Evolutionary conservation across 2,329 filamentous ascomycete species (phyloP), one percentile per base, ranked within the genome.

Genomic region (Scedosporium boydii): DNA sequence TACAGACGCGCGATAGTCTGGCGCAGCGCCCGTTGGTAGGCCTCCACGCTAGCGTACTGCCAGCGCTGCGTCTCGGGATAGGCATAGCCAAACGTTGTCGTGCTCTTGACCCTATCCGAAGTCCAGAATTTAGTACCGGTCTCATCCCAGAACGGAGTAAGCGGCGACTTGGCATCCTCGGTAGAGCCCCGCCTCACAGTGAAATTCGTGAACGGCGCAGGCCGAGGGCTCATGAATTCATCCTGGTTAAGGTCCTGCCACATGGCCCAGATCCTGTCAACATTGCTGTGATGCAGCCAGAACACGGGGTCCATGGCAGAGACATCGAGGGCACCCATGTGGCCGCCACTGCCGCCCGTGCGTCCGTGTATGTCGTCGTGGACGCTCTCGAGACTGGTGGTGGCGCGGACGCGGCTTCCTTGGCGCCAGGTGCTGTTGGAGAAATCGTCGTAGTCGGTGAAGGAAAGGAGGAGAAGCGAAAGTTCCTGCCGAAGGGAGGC

Each of bases 211-310:
- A 38, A 61, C n/a, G 59, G 59, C 16, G 59, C 59, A 5, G 59
- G 46, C 10, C 59, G 59, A 46, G 59, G 21, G 3, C 26, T 10
- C 59, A 61, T 53, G 46, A 61, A 61, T 18, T 82, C 82, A 23
- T 85, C 76, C 0, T 88, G 88, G 66, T 95, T 82, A 10, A 95
- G 73, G 1, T 81, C 78, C 75, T 95, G 89, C 89, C 89, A 95
- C 64, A 96, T 82, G 38, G 89, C 85, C 65, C 91, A 84, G 29
- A 90, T 73, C 2, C 91, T 84, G 69, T 96, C 91, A 6, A 91
- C 82, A 73, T 89, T 91, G 65, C 77, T 71, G 70, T 88, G 85
- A 67, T 88, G 84, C 4, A 88, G 73, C 79, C 80, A 86, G 71
- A 87, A 88, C 7, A 84, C 72, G 0, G 86, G 85, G 69, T 89